Conservation (phyloP, 2,329 filamentous ascomycete species). For the Fusarium floridanum region DNA sequence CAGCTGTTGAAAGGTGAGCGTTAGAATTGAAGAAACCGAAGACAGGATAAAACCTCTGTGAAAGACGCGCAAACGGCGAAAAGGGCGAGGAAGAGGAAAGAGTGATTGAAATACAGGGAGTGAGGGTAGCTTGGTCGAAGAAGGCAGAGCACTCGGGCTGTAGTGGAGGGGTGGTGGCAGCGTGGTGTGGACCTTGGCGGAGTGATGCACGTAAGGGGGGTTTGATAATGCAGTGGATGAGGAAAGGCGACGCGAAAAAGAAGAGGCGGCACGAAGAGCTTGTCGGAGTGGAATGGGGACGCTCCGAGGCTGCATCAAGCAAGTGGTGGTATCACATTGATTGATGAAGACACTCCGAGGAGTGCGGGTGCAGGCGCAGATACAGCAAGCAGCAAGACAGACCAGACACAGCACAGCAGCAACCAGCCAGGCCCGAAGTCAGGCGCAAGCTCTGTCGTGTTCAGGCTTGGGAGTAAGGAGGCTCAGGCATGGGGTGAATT, state of each 20-base stretch:
- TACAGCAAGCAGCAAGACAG: slow-evolving; percentile 34
- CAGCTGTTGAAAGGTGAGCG: slow-evolving; percentile 64
- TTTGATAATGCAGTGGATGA: slow-evolving; percentile 51
- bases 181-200: slow-evolving; percentile 60
- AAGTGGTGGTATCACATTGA: slow-evolving; percentile 53
- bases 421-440: slow-evolving; percentile 5
- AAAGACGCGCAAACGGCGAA: slow-evolving; percentile 42
- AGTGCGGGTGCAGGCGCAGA: slow-evolving; percentile 42
- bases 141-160: slow-evolving; percentile 38
- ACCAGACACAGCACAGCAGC: slow-evolving; percentile 35
- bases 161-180: slow-evolving; percentile 54
- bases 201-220: slow-evolving; percentile 61
- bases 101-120: slow-evolving; percentile 51
- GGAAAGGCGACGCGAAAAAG: slow-evolving; percentile 50
- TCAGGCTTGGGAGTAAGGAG: slow-evolving; percentile 22
- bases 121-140: slow-evolving; percentile 46
- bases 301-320: slow-evolving; percentile 51
- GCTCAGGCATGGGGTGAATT: slow-evolving; percentile 40
- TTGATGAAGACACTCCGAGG: slow-evolving; percentile 50
- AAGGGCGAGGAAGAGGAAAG: slow-evolving; percentile 44
- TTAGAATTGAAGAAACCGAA: slow-evolving; percentile 41
- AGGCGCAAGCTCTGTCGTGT: slow-evolving; percentile 37
- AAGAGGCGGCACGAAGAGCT: slow-evolving; percentile 46
- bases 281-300: slow-evolving; percentile 49
- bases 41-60: slow-evolving; percentile 42